Evolutionary conservation across 148 eudicot species (phyloP), one percentile per base, ranked within the genome.

Genomic region (Rhododendron henanense): DNA sequence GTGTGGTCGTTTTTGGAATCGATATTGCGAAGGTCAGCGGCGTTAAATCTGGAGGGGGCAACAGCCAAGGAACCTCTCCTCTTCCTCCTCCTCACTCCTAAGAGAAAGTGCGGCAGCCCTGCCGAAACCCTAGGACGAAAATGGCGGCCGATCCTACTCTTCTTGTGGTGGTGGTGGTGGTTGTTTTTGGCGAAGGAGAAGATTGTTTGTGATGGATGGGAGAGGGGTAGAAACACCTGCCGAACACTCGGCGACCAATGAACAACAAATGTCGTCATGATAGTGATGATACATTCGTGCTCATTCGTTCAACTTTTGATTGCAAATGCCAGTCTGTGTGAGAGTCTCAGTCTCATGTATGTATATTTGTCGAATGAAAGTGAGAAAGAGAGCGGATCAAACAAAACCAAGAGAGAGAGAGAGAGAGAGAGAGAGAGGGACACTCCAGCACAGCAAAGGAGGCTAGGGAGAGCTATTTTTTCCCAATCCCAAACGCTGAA

Each of bases 11-110:
- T 73, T 7, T 18, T 33, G 65, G 57, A 73, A 16, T 86, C 91
- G 44, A 63, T 47, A 65, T 83, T 69, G 61, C 86, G 87, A 37
- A 86, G 57, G 83, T 90, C 91, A 55, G 91, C 53, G 35, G 86
- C 89, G 73, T 78, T 59, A 16, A 86, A 83, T 81, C 87, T 88
- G 81, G 89, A 89, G 45, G 69, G 82, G 39, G 51, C 63, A 37
- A 47, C 84, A 31, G 57, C 87, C 57, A 63, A 61, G 10, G 15
- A 25, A 59, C 61, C 28, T 44, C 82, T 78, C 39, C 41, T 53
- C 71, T 67, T 53, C 39, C 78, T 83, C 76, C 76, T 71, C 76
- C 39, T 31, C 39, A 16, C 14, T 16, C 18, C 76, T 14, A 14
- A 4, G 41, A n/a, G 59, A 47, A 76, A 39, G 67, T 14, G 81